These are phyloP conservation scores for Cardamine occulta DNA, from an alignment of 345 rosid genomes.

Conservation along the genomic window DNA sequence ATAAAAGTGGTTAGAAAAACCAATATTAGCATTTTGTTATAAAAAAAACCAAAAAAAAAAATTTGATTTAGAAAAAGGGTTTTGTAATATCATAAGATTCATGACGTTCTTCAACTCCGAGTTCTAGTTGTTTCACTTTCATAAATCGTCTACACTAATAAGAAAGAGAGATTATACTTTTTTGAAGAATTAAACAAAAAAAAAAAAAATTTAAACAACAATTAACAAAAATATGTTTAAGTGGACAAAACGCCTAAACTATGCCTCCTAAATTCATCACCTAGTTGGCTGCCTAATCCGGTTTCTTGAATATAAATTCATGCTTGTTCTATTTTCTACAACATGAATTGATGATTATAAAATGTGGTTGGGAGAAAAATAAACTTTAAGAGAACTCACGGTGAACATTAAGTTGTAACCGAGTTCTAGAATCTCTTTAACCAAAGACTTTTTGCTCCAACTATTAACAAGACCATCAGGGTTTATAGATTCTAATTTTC, in stretches of 20 bases:
- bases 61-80: neutral
- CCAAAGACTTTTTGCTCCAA: constrained; percentile 40
- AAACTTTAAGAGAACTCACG: constrained; percentile 38
- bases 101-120: neutral
- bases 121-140: neutral
- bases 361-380: neutral
- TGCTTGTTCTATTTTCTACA: constrained; percentile 2
- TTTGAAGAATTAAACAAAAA: neutral
- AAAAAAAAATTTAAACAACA: neutral
- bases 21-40: neutral
- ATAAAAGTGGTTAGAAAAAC: neutral
- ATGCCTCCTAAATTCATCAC: neutral
- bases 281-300: neutral
- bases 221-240: neutral
- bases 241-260: neutral
- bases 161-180: neutral
- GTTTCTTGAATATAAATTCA: neutral
- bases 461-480: constrained; percentile 18
- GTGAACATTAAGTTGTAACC: constrained; percentile 56
- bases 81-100: neutral
- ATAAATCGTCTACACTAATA: neutral
- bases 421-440: constrained; percentile 39
- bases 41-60: no score
- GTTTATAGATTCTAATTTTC: neutral
- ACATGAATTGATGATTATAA: neutral